These are phyloP conservation scores for Scedosporium apiospermum DNA, from an alignment of 2,329 filamentous ascomycete species.

Conservation along the genomic window DNA sequence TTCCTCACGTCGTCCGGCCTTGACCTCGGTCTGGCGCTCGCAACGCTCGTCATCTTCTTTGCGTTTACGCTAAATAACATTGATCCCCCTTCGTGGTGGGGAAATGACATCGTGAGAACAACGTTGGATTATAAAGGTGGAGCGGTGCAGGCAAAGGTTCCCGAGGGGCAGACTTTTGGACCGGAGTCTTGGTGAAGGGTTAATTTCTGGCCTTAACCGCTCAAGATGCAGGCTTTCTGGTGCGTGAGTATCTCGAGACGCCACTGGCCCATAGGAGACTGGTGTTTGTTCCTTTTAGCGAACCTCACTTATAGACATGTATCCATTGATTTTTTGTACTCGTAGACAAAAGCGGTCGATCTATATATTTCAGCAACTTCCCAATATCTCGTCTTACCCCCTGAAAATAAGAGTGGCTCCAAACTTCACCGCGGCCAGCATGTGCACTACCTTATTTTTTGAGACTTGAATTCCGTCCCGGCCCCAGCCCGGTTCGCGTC, in stretches of 20 bases:
- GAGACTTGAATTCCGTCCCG: too few species aligned
- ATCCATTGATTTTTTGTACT: too few species aligned
- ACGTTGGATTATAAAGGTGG: conserved; percentile 54
- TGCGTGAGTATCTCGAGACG: neutral
- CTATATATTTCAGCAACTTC: too few species aligned
- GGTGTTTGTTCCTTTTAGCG: too few species aligned
- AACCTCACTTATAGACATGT: too few species aligned
- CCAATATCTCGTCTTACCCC: too few species aligned
- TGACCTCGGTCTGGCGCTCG: conserved; percentile 58
- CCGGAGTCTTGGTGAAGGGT: conserved; percentile 41
- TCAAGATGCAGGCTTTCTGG: neutral
- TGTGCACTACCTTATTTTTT: too few species aligned
- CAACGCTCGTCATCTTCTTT: conserved; percentile 62
- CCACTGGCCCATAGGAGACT: too few species aligned
- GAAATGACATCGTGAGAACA: conserved; percentile 45
- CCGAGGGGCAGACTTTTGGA: conserved; percentile 50
- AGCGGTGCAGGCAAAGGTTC: conserved; percentile 45
- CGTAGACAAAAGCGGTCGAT: too few species aligned
- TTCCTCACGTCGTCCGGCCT: conserved; percentile 62
- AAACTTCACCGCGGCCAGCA: too few species aligned
- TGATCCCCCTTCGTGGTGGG: conserved; percentile 60
- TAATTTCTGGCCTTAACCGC: neutral
- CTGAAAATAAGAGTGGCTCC: too few species aligned
- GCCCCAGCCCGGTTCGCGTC: too few species aligned
- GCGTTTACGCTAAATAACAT: conserved; percentile 56